Conservation (phyloP, 805 yeast genomes). For the Candida cerambycidarum region DNA sequence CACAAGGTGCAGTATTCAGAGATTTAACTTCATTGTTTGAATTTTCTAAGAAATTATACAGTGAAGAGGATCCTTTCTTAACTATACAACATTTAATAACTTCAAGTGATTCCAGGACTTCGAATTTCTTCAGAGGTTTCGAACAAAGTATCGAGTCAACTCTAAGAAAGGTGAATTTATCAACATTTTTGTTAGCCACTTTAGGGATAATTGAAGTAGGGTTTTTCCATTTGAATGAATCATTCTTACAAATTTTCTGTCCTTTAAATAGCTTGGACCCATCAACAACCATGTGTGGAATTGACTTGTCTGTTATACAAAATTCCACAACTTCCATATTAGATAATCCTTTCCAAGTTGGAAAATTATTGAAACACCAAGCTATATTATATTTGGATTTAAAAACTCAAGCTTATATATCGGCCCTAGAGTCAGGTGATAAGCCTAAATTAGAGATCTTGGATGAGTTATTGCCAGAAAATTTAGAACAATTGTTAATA, state of each 20-base stretch:
- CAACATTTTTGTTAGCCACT: slow-evolving; percentile 85
- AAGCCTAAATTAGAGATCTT: slow-evolving; percentile 65
- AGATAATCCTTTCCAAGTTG: slow-evolving; percentile 35
- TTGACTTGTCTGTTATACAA: slow-evolving; percentile 33
- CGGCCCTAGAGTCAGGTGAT: slow-evolving; percentile 71
- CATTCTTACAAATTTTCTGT: slow-evolving; percentile 84
- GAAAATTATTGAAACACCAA: slow-evolving; percentile 75
- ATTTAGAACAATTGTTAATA: slow-evolving; percentile 50
- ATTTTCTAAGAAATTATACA: slow-evolving; percentile 69
- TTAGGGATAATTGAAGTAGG: slow-evolving; percentile 85
- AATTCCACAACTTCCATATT: slow-evolving; percentile 19
- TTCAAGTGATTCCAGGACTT: slow-evolving; percentile 61
- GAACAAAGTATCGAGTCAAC: slow-evolving; percentile 65
- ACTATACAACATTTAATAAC: slow-evolving; percentile 69
- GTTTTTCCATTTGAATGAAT: slow-evolving; percentile 79
- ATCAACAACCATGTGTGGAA: slow-evolving; percentile 38
- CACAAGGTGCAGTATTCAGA: slow-evolving; percentile 65
- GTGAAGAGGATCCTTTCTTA: slow-evolving; percentile 70
- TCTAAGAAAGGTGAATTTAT: slow-evolving; percentile 78
- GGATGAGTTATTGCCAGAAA: slow-evolving; percentile 71
- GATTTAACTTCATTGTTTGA: slow-evolving; percentile 75
- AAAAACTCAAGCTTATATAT: slow-evolving; percentile 92
- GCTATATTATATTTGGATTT: slow-evolving; percentile 78
- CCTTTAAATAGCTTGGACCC: slow-evolving; percentile 64
- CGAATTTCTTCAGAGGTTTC: slow-evolving; percentile 55